Evolutionary conservation across 306 rosid species (phyloP).

Genomic region (Castanea sativa): DNA sequence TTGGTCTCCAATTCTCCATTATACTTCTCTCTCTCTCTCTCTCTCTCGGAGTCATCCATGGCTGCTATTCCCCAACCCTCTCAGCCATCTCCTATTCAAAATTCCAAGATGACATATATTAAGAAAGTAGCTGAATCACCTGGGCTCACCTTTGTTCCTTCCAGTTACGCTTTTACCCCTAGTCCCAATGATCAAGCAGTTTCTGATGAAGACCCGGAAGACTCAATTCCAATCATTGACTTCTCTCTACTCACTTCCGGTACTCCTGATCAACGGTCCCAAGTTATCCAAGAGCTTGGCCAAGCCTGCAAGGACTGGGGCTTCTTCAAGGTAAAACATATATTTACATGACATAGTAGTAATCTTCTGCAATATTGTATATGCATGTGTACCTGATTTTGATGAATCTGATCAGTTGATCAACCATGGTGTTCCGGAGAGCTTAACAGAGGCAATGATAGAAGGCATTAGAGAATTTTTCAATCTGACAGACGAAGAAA

Average conservation of each 20-base stretch:
- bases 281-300: constrained; percentile 26
- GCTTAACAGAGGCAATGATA: constrained; percentile 34
- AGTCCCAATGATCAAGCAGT: constrained; percentile 22
- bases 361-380: no score
- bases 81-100: constrained; percentile 6
- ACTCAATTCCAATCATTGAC: constrained; percentile 46
- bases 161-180: constrained; percentile 29
- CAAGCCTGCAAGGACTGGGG: constrained; percentile 52
- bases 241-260: constrained; percentile 39
- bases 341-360: no score
- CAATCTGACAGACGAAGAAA: constrained; percentile 44
- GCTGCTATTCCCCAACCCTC: not conserved
- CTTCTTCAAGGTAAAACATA: constrained; percentile 40
- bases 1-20: no score
- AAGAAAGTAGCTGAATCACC: constrained; percentile 40
- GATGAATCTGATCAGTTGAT: constrained; percentile 30
- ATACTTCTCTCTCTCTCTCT: not conserved
- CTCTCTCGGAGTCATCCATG: not conserved
- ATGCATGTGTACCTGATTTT: not conserved
- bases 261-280: constrained; percentile 29
- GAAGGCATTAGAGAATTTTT: constrained; percentile 37
- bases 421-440: constrained; percentile 52
- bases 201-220: constrained; percentile 33
- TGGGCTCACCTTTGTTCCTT: constrained; percentile 25
- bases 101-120: constrained; percentile 33